These are phyloP conservation scores for Colletotrichum siamense DNA, from an alignment of 2,329 filamentous ascomycete species.

Conservation along the genomic window DNA sequence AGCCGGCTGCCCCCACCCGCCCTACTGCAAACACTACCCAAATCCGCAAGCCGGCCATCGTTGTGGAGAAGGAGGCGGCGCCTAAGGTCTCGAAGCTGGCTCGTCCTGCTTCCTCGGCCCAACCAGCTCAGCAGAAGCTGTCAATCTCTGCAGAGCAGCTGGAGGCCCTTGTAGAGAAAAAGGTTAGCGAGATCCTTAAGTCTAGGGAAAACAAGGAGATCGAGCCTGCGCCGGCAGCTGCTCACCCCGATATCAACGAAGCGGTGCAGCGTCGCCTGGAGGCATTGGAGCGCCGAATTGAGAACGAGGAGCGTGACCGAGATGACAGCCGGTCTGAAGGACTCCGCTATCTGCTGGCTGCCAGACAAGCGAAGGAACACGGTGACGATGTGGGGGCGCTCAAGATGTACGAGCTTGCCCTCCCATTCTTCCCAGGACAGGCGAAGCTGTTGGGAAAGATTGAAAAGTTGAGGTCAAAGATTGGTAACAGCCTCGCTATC, in stretches of 20 bases:
- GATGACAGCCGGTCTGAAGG: conserved; percentile 84
- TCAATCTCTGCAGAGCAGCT: conserved; percentile 76
- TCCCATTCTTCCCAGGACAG: conserved; percentile 87
- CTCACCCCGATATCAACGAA: conserved; percentile 67
- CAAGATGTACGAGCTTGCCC: conserved; percentile 83
- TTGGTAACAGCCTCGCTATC: conserved; percentile 37
- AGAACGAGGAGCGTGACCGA: conserved; percentile 56
- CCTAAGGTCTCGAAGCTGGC: conserved; percentile 39
- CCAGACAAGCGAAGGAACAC: conserved; percentile 85
- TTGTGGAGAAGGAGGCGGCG: conserved; percentile 38
- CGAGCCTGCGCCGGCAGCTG: conserved; percentile 39
- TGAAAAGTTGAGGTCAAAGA: conserved; percentile 60
- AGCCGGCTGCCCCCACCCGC: conserved; percentile 41
- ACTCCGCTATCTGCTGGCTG: conserved; percentile 85
- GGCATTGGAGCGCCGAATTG: conserved; percentile 84
- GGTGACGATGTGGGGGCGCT: conserved; percentile 81
- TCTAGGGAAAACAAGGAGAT: conserved; percentile 69
- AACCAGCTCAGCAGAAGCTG: conserved; percentile 30
- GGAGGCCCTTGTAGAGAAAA: conserved; percentile 90
- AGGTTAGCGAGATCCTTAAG: conserved; percentile 87
- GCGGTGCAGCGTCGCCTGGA: conserved; percentile 83
- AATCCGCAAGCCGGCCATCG: conserved; percentile 47
- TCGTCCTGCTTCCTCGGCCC: conserved; percentile 33
- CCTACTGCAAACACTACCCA: conserved; percentile 39
- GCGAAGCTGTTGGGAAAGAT: conserved; percentile 78